These are phyloP conservation scores for Chlamydomonas sphaeroides DNA, from an alignment of 139 green algal genomes.

Conservation along the genomic window DNA sequence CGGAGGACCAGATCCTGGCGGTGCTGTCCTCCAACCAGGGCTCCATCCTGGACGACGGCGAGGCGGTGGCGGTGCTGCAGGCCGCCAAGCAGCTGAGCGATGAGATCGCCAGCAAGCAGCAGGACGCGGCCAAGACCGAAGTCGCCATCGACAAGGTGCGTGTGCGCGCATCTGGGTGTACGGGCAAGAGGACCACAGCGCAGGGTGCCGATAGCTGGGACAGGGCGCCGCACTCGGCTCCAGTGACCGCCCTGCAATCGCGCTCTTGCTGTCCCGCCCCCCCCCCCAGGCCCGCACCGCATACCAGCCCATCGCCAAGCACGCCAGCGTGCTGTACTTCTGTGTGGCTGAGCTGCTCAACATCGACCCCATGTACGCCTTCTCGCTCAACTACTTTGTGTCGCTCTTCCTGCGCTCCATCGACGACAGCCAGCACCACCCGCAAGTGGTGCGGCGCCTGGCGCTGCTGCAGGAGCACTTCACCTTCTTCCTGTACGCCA, in stretches of 20 bases:
- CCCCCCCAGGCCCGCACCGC: constrained; percentile 28
- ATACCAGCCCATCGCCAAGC: constrained; percentile 64
- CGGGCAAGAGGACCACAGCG: no score
- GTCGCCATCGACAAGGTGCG: constrained; percentile 66
- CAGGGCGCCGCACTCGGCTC: no score
- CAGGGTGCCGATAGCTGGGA: no score
- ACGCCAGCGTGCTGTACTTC: constrained; percentile 79
- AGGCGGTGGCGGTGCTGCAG: constrained; percentile 72
- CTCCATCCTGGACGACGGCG: constrained; percentile 83
- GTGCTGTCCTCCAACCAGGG: constrained; percentile 69
- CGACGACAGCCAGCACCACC: constrained; percentile 48
- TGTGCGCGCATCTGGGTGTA: no score
- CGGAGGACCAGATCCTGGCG: constrained; percentile 84
- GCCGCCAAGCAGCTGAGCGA: constrained; percentile 65
- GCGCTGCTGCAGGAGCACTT: constrained; percentile 71
- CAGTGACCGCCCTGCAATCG: no score
- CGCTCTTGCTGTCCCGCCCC: no score
- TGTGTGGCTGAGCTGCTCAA: constrained; percentile 67
- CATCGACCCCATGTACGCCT: constrained; percentile 83
- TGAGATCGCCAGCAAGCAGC: constrained; percentile 78
- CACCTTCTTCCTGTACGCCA: constrained; percentile 77
- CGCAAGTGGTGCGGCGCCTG: constrained; percentile 59
- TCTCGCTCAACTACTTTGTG: constrained; percentile 72
- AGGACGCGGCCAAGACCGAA: constrained; percentile 64
- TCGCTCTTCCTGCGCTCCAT: constrained; percentile 67